Conservation (phyloP, 305 asterid genomes). For the Ruellia speciosa region DNA sequence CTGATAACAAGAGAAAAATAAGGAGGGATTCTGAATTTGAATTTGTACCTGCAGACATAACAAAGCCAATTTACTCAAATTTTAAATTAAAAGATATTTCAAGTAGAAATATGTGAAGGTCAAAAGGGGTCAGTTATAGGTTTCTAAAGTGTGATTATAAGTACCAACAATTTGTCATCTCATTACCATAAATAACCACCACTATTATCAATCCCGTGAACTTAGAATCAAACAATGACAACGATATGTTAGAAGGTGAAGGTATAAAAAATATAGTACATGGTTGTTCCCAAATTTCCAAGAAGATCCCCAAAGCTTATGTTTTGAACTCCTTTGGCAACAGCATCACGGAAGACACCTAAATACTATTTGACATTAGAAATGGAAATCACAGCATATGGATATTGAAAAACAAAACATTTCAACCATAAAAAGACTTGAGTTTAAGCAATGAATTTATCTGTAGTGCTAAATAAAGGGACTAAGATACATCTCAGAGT, state of each 20-base stretch:
- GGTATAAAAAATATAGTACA: constrained; percentile 40
- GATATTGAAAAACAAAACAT: constrained; percentile 15
- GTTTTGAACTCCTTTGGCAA: constrained; percentile 71
- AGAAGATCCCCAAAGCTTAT: constrained; percentile 90
- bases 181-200: constrained; percentile 4
- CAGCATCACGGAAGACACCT: constrained; percentile 85
- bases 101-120: constrained; percentile 3
- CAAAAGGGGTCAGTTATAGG: constrained; percentile 4
- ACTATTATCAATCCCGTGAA: constrained; percentile 10
- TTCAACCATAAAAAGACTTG: neutral
- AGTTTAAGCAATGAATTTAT: constrained; percentile 21
- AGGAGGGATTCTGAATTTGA: constrained; percentile 86
- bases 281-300: constrained; percentile 77
- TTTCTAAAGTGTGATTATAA: constrained; percentile 10
- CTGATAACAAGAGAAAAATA: constrained; percentile 92
- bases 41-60: constrained; percentile 68
- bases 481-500: constrained; percentile 12
- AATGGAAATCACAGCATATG: constrained; percentile 20
- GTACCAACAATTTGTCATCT: constrained; percentile 14
- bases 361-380: constrained; percentile 21
- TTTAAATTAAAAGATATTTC: constrained; percentile 14
- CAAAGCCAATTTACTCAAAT: constrained; percentile 11
- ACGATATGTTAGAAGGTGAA: constrained; percentile 23
- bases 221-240: constrained; percentile 7
- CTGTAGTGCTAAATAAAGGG: constrained; percentile 10